Evolutionary conservation across 1,284 basidiomycete genomes (phyloP), one percentile per base, ranked within the genome.

Genomic region (Boletus sp.): DNA sequence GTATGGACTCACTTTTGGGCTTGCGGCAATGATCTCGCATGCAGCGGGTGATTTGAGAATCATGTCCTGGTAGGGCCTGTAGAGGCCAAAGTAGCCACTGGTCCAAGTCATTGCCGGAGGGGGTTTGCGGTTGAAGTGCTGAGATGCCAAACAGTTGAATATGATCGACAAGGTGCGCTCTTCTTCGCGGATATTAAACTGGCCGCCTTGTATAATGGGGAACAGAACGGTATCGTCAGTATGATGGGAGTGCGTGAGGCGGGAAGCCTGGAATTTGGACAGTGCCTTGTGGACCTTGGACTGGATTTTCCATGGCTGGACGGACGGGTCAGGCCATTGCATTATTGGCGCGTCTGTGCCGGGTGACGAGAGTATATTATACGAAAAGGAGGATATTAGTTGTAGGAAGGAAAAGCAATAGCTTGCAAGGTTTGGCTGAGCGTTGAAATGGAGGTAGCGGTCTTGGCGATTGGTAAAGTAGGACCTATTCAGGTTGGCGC

Each of bases 391-490:
- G 1, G 82, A 78, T 26, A 88, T 77, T 1, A 80, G 73, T 34
- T 80, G 71, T 29, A 96, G 73, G 53, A 97, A 90, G 19, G 83
- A 80, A 53, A 82, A 78, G 54, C 95, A 91, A 64, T 98, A 99
- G 47, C 88, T 76, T 0, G 91, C 81, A 2, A 98, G 69, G 1
- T 65, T 60, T 0, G 77, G 71, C 53, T 93, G 82, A 1, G 71
- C 67, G 1, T 66, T 65, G 60, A 99, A 83, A 49, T 84, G 80
- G 16, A 99, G 69, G 67, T 99, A 99, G 20, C 95, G 85, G 68
- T 99, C 95, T 71, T 95, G 91, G 16, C 95, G 82, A 59, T 98
- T 82, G 1, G 91, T 89, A 58, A 99, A 99, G 68, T 99, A 99
- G 23, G 94, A 91, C 45, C 80, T 77, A 59, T 89, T 94, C 39